Conservation (phyloP, 2,329 filamentous ascomycete genomes). For the Tympanopsis confertula region DNA sequence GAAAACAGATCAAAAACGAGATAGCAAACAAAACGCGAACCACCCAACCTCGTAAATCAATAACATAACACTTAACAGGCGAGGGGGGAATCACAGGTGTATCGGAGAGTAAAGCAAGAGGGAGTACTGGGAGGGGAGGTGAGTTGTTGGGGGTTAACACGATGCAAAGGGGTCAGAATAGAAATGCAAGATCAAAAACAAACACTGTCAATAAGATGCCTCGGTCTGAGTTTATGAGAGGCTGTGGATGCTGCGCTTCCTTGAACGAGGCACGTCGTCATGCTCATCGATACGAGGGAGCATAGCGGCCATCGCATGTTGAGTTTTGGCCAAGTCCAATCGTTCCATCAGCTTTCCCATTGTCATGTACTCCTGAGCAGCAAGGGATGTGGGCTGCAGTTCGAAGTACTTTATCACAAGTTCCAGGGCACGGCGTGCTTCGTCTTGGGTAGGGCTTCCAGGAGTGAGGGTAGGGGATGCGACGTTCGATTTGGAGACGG, state of each 20-base stretch:
- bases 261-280: neutral
- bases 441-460: conserved; percentile 40
- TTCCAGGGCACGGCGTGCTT: conserved; percentile 47
- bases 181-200: no score
- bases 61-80: no score
- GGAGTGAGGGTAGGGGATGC: conserved; percentile 26
- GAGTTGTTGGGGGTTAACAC: no score
- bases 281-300: conserved; percentile 9
- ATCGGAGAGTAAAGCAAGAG: no score
- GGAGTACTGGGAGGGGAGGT: no score
- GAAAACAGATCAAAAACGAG: no score
- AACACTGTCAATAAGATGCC: no score
- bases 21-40: no score
- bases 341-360: conserved; percentile 57
- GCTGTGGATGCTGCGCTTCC: neutral
- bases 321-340: conserved; percentile 34
- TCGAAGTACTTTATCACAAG: conserved; percentile 49
- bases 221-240: no score
- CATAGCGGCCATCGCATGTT: conserved; percentile 7
- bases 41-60: no score
- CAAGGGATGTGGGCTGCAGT: conserved; percentile 39
- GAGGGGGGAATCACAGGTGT: no score
- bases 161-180: no score
- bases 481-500: neutral
- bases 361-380: conserved; percentile 44